phyloP scores from a whole-genome alignment of 164 flowering plant species.

The Aristolochia contorta region DNA sequence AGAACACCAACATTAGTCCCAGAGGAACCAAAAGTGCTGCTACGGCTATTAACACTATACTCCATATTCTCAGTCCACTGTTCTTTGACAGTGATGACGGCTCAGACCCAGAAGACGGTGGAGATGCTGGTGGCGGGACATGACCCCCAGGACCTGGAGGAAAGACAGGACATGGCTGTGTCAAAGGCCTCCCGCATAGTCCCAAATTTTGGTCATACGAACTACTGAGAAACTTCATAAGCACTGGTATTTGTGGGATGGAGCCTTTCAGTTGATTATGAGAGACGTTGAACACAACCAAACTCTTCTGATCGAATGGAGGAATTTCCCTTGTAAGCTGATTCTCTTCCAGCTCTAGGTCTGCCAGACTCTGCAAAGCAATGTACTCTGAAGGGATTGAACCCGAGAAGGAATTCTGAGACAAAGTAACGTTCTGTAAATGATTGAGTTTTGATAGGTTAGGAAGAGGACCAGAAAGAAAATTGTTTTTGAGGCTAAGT shows the following conservation, averaged over 20 bases:
- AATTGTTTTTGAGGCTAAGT: conserved; percentile 13
- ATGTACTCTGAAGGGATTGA: conserved; percentile 8
- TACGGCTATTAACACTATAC: conserved; percentile 27
- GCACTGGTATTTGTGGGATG: conserved; percentile 16
- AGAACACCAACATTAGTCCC: conserved; percentile 16
- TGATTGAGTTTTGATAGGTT: background rate
- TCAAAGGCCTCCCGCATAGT: conserved; percentile 42
- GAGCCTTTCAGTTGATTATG: conserved; percentile 10
- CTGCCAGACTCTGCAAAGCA: conserved; percentile 1
- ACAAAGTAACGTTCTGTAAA: conserved; percentile 3
- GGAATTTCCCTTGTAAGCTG: conserved; percentile 6
- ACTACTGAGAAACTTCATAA: conserved; percentile 27
- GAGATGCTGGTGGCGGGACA: conserved; percentile 11
- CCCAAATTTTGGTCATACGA: conserved; percentile 31
- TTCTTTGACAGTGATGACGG: background rate
- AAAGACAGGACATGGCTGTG: conserved; percentile 18
- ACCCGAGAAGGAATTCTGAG: conserved; percentile 10
- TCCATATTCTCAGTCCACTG: conserved; percentile 20
- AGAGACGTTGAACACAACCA: conserved; percentile 10
- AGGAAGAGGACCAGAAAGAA: conserved; percentile 12
- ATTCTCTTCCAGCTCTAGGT: conserved; percentile 12
- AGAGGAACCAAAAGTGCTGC: conserved; percentile 27
- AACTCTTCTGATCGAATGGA: conserved; percentile 10
- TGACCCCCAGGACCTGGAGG: conserved; percentile 14
- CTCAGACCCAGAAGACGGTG: background rate